These are phyloP conservation scores for Paspalum vaginatum DNA, from an alignment of 176 grass and related monocot genomes.

Conservation along the genomic window DNA sequence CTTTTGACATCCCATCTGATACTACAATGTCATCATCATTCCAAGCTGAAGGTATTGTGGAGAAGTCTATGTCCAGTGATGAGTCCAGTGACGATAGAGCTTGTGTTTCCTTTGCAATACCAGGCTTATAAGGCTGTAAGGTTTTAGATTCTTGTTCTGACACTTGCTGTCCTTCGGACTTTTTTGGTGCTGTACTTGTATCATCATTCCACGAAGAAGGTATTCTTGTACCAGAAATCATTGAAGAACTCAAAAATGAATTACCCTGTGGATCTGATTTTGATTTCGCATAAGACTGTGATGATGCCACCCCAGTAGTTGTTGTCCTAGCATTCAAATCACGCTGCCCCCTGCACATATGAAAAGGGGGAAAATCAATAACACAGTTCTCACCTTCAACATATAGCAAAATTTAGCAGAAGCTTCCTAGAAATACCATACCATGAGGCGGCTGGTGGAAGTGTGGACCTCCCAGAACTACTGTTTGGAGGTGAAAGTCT, in stretches of 20 bases:
- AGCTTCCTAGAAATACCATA: conserved; percentile 42
- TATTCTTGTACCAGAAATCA: conserved; percentile 48
- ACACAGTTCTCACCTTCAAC: conserved; percentile 25
- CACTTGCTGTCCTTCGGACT: conserved; percentile 45
- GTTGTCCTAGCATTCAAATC: conserved; percentile 57
- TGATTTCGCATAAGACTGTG: conserved; percentile 55
- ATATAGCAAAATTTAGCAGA: neutral
- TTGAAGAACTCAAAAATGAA: conserved; percentile 44
- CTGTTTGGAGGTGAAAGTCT: conserved; percentile 75
- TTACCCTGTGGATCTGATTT: conserved; percentile 58
- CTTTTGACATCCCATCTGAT: conserved; percentile 53
- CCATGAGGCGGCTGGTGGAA: conserved; percentile 85
- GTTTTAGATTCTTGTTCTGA: conserved; percentile 55
- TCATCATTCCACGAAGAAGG: conserved; percentile 90
- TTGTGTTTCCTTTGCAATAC: conserved; percentile 59
- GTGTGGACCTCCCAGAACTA: conserved; percentile 70
- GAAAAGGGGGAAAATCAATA: conserved; percentile 25
- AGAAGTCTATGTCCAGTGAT: conserved; percentile 58
- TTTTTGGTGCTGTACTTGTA: conserved; percentile 52
- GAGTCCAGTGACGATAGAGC: conserved; percentile 36
- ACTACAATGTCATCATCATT: conserved; percentile 64
- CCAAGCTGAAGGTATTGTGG: conserved; percentile 84
- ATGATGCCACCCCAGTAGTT: conserved; percentile 43
- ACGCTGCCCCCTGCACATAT: conserved; percentile 63
- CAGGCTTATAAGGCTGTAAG: conserved; percentile 56